Evolutionary conservation across 129 eudicot species (phyloP), one percentile per base, ranked within the genome.

Genomic region (Mikania micrantha): DNA sequence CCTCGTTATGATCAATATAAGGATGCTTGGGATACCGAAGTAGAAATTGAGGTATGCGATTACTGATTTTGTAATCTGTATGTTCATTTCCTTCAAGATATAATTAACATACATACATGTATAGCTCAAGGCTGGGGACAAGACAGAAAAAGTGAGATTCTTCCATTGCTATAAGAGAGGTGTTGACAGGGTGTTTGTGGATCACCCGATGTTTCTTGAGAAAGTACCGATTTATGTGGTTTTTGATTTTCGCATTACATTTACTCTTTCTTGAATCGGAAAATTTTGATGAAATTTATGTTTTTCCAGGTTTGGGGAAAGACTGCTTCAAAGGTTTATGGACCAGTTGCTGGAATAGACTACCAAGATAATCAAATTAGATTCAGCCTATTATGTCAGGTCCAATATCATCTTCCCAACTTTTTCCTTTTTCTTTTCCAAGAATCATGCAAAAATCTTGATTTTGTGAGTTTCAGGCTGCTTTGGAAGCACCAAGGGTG

Each of bases 1-100:
- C 92, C 92, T 15, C 88, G 92, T 62, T 86, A 86, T 54, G 92
- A 86, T 73, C 92, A 86, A 64, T 86, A 86, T 67, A 83, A 77
- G 53, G 92, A 86, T 83, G 92, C 82, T 12, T 86, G 92, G 92
- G 92, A 86, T 56, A 86, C 92, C 3, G 78, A 60, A 66, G 88
- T 80, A 19, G 71, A 71, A 17, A 60, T 86, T 67, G 84, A 86
- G 85, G 92, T 86, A 82, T 50, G 0, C 13, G 3, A 8, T 67
- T 34, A 5, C 64, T 21, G 2, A 7, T 25, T 58, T 11, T 63
- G 32, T 48, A 7, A 17, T 58, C n/a, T 63, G 32, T 48, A 32
- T 27, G 8, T 25, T 45, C 48, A 13, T 5, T 54, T 40, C 36
- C 48, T 40, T 2, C 49, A 13, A 29, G 19, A 25, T 59, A 8